Base-by-base conservation (phyloP, 345 rosid genomes). In the Camelina laxa region DNA sequence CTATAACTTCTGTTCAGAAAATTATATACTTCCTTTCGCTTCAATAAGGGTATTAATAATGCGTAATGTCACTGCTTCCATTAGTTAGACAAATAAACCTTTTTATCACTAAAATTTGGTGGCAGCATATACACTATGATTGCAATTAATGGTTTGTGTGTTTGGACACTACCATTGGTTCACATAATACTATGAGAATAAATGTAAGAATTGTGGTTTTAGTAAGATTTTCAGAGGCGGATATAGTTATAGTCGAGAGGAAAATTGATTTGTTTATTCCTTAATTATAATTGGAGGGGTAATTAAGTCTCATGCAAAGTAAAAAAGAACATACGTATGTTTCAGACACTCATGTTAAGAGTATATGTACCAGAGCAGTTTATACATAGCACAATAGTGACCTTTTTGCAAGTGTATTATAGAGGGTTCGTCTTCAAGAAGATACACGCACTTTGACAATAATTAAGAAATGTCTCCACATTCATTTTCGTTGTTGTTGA, bases 381-480 rank as follows among this genome's bases (percentile, higher is more conserved):
- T 36, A 7, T 36, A 7, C 14, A 19, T 12, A 51, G 35, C 22
- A 30, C 36, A 50, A 7, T 67, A 15, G 15, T 36, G 36, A 35
- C 36, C n/a, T 22, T 67, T 9, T 39, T 44, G 41, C 16, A 38
- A 67, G 50, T 53, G 38, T 48, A 51, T 6, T 56, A 24, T 54
- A 53, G 27, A 13, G n/a, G 45, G 70, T 8, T 41, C 7, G 72
- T 31, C 56, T 31, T 69, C 19, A 51, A 39, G 60, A 60, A 53
- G 57, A 73, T 35, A 73, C 65, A 73, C 38, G 38, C 70, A 54
- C 65, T 73, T 73, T 53, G 56, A 53, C 48, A 66, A 47, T 36
- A 47, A 47, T 54, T 48, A 16, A 66, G 59, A 41, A 39, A 56
- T 74, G 44, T 73, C 58, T 33, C 58, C 42, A 65, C 50, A 45